Evolutionary conservation across 2,329 filamentous ascomycete species (phyloP), one percentile per base, ranked within the genome.

Genomic region (Pezizomycotina sp.): DNA sequence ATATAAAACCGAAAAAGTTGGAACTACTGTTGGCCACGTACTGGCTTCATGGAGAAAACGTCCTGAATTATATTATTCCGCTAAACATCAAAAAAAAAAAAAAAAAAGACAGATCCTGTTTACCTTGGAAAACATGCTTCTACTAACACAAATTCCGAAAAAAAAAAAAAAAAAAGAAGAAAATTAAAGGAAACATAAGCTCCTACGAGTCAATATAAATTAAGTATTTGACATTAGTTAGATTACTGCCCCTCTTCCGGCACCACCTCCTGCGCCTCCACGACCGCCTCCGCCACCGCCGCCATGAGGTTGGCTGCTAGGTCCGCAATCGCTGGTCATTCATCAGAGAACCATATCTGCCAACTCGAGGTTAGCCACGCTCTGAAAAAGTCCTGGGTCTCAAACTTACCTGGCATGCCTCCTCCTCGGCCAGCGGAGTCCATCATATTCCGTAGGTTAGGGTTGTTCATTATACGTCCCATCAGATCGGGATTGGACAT

Each of bases 401-500:
- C n/a, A n/a, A n/a, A n/a, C n/a, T 95, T 64, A 58, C 95, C 82
- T 5, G 89, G 89, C 77, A 92, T 83, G 32, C 86, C 86, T 34
- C 78, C 79, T 27, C 78, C 77, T 8, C 46, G 39, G 15, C 34
- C 55, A 2, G 61, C 60, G 35, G 65, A 63, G 43, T 69, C 71
- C 55, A 92, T 83, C 82, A 93, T 86, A 55, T 91, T 73, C 38
- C 80, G 69, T 45, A 95, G 40, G 36, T 44, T 71, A 3, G 89
- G 89, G 64, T 98, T 95, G 65, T 66, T 82, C 84, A 98, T 92
- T 40, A 98, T 61, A 57, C 83, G 89, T 56, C 66, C 69, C 72
- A 95, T 77, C 64, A 84, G 73, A 6, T 92, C 80, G 0, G 89
- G 89, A 62, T 98, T 93, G 61, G 74, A 81, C 89, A 95, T 95